These are phyloP conservation scores for Fraxinus sp. DNA, from an alignment of 305 asterid species.

Conservation along the genomic window DNA sequence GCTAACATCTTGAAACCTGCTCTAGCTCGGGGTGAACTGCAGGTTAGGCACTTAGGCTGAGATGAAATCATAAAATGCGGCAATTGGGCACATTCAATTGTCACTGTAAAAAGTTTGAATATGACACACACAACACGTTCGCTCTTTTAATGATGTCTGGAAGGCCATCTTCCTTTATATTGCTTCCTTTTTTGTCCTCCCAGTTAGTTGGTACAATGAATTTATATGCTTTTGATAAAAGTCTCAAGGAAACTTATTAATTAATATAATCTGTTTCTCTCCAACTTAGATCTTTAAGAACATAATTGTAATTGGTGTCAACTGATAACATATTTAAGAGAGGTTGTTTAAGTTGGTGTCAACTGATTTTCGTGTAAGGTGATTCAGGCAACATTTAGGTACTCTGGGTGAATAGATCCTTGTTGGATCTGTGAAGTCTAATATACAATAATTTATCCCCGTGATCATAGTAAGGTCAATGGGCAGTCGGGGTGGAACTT, in stretches of 20 bases:
- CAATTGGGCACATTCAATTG: not conserved
- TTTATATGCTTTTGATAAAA: not conserved
- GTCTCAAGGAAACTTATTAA: not conserved
- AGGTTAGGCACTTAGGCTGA: slow-evolving; percentile 42
- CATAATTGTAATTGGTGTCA: not conserved
- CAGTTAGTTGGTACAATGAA: not conserved
- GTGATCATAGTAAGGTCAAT: not conserved
- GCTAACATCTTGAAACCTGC: slow-evolving; percentile 97
- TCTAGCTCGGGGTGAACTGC: slow-evolving; percentile 92
- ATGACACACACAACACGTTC: not conserved
- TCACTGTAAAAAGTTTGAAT: not conserved
- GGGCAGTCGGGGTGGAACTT: not conserved
- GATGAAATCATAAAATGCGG: not conserved
- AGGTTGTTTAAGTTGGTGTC: not conserved
- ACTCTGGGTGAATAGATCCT: not conserved
- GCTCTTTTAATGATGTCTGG: not conserved
- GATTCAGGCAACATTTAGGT: not conserved
- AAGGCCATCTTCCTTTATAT: not conserved
- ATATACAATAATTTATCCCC: not conserved
- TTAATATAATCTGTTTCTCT: not conserved
- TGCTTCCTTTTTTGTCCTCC: not conserved
- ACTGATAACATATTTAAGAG: not conserved
- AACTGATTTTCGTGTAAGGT: not conserved
- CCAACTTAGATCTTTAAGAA: not conserved
- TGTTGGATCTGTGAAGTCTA: not conserved